phyloP scores from a whole-genome alignment of 345 rosid species.

The Crucihimalaya himalaica region DNA sequence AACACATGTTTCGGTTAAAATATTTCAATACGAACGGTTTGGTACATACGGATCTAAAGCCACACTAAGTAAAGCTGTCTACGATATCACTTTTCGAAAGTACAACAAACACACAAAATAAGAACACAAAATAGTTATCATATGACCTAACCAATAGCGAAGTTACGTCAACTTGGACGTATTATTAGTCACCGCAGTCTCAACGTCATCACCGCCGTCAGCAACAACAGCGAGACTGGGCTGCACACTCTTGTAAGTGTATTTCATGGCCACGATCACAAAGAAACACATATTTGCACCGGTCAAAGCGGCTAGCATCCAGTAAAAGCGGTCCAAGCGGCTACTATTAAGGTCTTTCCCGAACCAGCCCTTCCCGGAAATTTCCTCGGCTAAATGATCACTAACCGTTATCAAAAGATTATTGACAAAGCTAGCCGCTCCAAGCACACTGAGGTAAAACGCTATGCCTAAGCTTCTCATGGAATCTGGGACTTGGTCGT shows the following conservation, averaged over 20 bases:
- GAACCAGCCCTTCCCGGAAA: constrained; percentile 62
- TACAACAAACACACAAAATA: constrained; percentile 9
- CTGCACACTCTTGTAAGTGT: constrained; percentile 79
- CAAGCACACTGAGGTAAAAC: constrained; percentile 57
- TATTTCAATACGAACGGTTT: background rate
- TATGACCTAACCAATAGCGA: background rate
- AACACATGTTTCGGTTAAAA: background rate
- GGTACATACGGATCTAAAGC: background rate
- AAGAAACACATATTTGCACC: constrained; percentile 55
- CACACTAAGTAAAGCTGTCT: background rate
- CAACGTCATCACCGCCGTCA: constrained; percentile 47
- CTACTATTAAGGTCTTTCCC: constrained; percentile 83
- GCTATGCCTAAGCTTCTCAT: constrained; percentile 69
- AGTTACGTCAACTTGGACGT: constrained; percentile 14
- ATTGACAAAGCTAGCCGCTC: constrained; percentile 72
- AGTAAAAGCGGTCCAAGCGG: constrained; percentile 73
- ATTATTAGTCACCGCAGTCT: constrained; percentile 29
- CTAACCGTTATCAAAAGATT: constrained; percentile 63
- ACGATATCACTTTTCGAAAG: background rate
- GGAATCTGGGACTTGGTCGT: constrained; percentile 70
- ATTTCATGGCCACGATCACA: constrained; percentile 58
- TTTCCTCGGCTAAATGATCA: constrained; percentile 49
- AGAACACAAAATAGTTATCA: background rate
- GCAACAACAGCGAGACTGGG: constrained; percentile 60
- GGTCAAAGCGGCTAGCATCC: constrained; percentile 62